phyloP scores from a whole-genome alignment of 352 stramenopile species.

The Globisporangium splendens region DNA sequence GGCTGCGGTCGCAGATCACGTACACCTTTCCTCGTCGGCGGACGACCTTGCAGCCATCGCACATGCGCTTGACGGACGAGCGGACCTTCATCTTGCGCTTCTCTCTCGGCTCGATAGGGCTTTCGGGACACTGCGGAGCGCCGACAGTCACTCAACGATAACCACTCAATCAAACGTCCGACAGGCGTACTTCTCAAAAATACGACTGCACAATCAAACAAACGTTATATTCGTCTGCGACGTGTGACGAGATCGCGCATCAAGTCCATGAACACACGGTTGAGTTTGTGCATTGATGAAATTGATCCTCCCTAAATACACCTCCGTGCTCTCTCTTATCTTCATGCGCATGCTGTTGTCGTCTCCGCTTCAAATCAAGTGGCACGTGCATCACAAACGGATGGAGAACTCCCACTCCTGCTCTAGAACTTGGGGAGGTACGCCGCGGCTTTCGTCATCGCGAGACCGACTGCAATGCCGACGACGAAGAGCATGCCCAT shows the following conservation, averaged over 20 bases:
- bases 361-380: no score
- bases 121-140: not conserved
- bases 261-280: no score
- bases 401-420: no score
- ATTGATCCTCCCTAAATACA: no score
- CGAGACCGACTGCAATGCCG: conserved; percentile 58
- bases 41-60: conserved; percentile 90
- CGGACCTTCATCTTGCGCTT: conserved; percentile 85
- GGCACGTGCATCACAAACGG: no score
- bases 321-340: no score
- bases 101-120: conserved; percentile 9
- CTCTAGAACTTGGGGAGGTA: conserved; percentile 11
- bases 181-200: not conserved
- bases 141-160: no score
- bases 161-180: conserved; percentile 6
- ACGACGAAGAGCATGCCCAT: conserved; percentile 78
- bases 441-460: conserved; percentile 38
- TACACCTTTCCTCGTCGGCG: conserved; percentile 84
- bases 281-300: no score
- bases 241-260: no score
- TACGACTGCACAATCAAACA: no score
- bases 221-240: no score
- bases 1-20: conserved; percentile 89
- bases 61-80: conserved; percentile 90
- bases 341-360: no score